Evolutionary conservation across 257 asterid genomes (phyloP).

Genomic region (Solanum paucissectum): DNA sequence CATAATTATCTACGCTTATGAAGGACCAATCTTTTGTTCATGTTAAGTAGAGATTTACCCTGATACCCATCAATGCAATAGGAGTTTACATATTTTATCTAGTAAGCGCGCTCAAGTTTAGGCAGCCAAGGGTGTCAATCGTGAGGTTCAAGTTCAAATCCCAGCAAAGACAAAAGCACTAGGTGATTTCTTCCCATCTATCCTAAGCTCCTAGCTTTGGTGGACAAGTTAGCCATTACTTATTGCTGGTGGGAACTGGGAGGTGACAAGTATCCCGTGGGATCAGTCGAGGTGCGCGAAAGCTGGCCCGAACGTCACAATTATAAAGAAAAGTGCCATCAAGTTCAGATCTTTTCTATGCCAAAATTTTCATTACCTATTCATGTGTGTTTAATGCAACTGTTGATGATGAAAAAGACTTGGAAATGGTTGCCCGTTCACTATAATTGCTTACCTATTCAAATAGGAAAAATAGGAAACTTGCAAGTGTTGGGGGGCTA

Average conservation of each 20-base stretch:
- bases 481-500: not conserved
- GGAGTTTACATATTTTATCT: not conserved
- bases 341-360: not conserved
- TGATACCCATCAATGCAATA: not conserved
- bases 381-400: not conserved
- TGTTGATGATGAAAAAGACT: not conserved
- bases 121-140: not conserved
- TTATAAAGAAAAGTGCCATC: not conserved
- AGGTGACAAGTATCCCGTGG: not conserved
- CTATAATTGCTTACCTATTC: not conserved
- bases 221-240: not conserved
- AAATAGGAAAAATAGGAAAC: not conserved
- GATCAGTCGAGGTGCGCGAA: not conserved
- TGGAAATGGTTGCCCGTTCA: not conserved
- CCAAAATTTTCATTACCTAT: not conserved
- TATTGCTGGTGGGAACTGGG: not conserved
- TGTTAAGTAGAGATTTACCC: not conserved
- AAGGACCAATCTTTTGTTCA: not conserved
- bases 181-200: not conserved
- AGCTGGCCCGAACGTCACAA: not conserved
- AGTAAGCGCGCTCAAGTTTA: not conserved
- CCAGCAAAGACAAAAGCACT: not conserved
- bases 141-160: not conserved
- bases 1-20: not conserved
- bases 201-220: not conserved